Evolutionary conservation across 1,284 basidiomycete genomes (phyloP), one percentile per base, ranked within the genome.

Genomic region (Ustilago cynodontis): DNA sequence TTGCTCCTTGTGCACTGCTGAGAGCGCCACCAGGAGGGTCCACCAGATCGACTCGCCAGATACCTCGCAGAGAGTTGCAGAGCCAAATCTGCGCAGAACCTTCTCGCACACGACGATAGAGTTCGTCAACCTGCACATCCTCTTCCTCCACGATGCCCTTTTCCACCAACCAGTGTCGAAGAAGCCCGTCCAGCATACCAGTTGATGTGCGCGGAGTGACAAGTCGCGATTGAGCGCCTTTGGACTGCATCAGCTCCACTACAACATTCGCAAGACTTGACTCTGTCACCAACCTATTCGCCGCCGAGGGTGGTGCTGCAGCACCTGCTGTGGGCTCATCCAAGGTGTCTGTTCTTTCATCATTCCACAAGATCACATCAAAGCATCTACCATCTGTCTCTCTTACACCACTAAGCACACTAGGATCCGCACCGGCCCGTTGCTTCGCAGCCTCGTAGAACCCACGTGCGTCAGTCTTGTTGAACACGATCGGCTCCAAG

Each of bases 391-490:
- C 56, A 22, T 77, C 74, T 14, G 29, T 28, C n/a, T 71, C 59
- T 16, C 69, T 54, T 29, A 77, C 53, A 11, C 74, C 74, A 39
- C 74, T 77, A 14, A 72, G 66, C 60, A 70, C 70, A 10, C 65
- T 59, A 6, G 66, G 54, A 37, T 72, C 70, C 1, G 75, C 75
- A 14, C 62, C 66, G 5, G 61, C 70, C 1, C 75, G 52, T 39
- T 65, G 62, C 58, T 72, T 73, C 18, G 75, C 75, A 22, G 65
- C 66, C 52, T 77, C 75, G 66, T 77, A 77, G 60, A 73, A 65
- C 2, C 64, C 70, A 14, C 75, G 65, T 33, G 70, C 75, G 29
- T 77, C 66, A 11, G 75, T 77, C 70, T 77, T 77, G 75, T 77
- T 77, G 58, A 77, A 73, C 39, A 73, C 70, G 7, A 77, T n/a